A percentile compares a stretch with the other conserved stretches of the same genome.
These are phyloP conservation scores for Plectosphaerella sp. DNA, from an alignment of 2,329 filamentous ascomycete genomes.

Conservation along the genomic window DNA sequence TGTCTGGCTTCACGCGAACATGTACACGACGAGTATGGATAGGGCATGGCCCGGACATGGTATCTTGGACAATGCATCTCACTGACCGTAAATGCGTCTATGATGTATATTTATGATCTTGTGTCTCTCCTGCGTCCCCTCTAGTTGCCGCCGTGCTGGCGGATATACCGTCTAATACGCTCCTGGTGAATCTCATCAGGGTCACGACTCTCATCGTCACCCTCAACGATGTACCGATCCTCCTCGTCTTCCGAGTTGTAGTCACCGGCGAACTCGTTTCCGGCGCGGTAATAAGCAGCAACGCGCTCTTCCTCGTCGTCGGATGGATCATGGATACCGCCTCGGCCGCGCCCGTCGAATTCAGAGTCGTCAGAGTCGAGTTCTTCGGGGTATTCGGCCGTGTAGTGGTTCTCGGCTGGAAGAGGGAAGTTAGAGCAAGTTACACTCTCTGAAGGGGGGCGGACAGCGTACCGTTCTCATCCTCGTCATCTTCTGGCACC, in stretches of 20 bases:
- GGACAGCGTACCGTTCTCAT: conserved; percentile 58
- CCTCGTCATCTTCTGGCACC: conserved; percentile 54
- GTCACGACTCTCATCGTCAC: conserved; percentile 26
- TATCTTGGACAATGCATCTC: no score
- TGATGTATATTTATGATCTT: neutral
- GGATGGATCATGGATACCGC: conserved; percentile 16
- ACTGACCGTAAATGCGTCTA: neutral
- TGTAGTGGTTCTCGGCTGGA: conserved; percentile 73
- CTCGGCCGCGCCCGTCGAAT: conserved; percentile 41
- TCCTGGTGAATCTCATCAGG: conserved; percentile 18
- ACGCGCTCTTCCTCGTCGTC: conserved; percentile 51
- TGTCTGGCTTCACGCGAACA: no score
- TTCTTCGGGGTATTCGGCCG: conserved; percentile 76
- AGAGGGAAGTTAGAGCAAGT: conserved; percentile 2
- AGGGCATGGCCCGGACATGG: no score
- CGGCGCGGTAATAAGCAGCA: conserved; percentile 19
- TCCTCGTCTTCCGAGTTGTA: conserved; percentile 31
- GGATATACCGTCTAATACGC: conserved; percentile 16
- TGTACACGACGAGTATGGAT: no score
- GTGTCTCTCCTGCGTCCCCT: neutral
- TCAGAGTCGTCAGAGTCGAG: conserved; percentile 57
- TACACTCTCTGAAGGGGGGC: neutral
- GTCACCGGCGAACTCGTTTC: conserved; percentile 18
- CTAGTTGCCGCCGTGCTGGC: conserved; percentile 7
- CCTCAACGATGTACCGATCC: conserved; percentile 27